A percentile compares a stretch with the other conserved stretches of the same genome.
Evolutionary conservation across 495 filamentous ascomycete species (phyloP).

Genomic region (Xylaria castorea): DNA sequence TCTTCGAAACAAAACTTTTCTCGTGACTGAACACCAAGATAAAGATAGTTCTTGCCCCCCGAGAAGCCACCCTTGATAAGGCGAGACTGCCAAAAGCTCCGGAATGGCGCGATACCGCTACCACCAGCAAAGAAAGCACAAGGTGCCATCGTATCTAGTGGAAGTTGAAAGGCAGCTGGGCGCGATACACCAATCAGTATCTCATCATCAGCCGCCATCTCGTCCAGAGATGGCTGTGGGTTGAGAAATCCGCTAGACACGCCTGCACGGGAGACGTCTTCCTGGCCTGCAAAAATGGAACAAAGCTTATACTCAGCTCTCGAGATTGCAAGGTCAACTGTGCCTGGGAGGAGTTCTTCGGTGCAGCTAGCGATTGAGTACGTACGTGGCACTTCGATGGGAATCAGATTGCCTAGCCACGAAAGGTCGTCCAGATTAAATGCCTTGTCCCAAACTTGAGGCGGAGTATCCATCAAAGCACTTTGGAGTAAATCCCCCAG

Average conservation of each 20-base stretch:
- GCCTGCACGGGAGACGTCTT: constrained; percentile 45
- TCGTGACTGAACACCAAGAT: constrained; percentile 57
- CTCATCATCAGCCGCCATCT: constrained; percentile 46
- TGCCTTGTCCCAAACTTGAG: constrained; percentile 56
- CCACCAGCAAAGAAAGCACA: constrained; percentile 60
- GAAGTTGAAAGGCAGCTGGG: constrained; percentile 58
- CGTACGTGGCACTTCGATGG: constrained; percentile 56
- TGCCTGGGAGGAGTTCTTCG: constrained; percentile 54
- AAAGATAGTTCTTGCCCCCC: constrained; percentile 54
- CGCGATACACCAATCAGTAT: constrained; percentile 56
- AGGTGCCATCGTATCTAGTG: constrained; percentile 51
- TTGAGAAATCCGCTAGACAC: constrained; percentile 60
- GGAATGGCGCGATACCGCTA: constrained; percentile 59
- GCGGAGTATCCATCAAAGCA: constrained; percentile 52
- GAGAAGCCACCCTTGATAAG: constrained; percentile 42
- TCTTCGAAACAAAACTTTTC: constrained; percentile 60
- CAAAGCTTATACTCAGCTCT: constrained; percentile 55
- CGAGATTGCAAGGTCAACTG: constrained; percentile 55
- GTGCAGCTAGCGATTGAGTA: constrained; percentile 58
- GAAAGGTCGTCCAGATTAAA: constrained; percentile 50
- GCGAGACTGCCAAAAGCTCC: constrained; percentile 58
- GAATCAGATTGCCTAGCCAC: constrained; percentile 54
- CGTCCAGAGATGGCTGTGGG: constrained; percentile 42
- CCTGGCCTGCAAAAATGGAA: constrained; percentile 45
- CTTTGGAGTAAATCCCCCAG: constrained; percentile 54